A percentile compares a stretch with the other conserved stretches of the same genome.
Conservation (phyloP, 2,329 filamentous ascomycete species). For the Penicillium aurantiogriseum region DNA sequence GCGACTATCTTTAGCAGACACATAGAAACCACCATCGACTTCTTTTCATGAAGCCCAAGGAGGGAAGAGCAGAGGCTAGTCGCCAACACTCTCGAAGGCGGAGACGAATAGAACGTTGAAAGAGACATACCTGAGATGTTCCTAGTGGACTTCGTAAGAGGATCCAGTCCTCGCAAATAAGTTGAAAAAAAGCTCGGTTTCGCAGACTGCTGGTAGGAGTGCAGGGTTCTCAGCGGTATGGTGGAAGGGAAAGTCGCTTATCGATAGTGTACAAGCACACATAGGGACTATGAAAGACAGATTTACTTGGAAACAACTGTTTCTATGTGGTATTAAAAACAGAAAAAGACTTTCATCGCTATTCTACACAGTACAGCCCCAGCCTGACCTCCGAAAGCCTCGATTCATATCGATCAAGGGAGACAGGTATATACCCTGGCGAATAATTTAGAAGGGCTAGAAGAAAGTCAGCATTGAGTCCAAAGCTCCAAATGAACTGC, state of each 20-base stretch:
- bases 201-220: neutral
- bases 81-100: neutral
- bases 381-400: constrained; percentile 14
- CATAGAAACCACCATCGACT: neutral
- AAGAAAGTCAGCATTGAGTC: constrained; percentile 19
- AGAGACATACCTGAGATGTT: neutral
- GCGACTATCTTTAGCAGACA: neutral
- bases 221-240: neutral
- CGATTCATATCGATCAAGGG: constrained; percentile 9
- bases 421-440: constrained; percentile 13
- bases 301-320: constrained; percentile 17
- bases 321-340: constrained; percentile 40
- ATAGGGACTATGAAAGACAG: neutral
- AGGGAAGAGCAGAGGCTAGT: neutral
- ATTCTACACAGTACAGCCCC: constrained; percentile 38
- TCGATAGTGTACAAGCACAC: neutral
- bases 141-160: neutral
- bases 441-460: constrained; percentile 39
- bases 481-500: neutral
- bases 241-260: too few species aligned
- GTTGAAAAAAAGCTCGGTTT: neutral
- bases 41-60: neutral
- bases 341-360: constrained; percentile 30
- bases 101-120: neutral
- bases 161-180: neutral